phyloP scores from a whole-genome alignment of 345 rosid species.

The Gossypium ekmanianum region DNA sequence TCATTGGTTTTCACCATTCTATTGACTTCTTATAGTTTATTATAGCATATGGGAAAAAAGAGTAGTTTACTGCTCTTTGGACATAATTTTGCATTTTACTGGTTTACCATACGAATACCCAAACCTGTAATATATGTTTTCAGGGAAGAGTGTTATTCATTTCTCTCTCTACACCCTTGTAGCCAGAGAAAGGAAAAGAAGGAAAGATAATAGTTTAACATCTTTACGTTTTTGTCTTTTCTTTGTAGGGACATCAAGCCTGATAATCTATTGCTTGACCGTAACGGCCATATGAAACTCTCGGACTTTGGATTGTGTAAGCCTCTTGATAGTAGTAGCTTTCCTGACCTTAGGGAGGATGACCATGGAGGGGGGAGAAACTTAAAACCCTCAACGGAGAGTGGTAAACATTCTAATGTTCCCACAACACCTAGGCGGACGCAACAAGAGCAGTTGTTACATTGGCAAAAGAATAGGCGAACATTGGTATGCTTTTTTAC shows the following conservation, averaged over 20 bases:
- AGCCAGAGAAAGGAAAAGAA: not conserved
- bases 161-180: not conserved
- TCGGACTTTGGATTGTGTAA: conserved; percentile 72
- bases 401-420: conserved; percentile 36
- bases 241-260: conserved; percentile 64
- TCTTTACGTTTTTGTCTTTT: conserved; percentile 10
- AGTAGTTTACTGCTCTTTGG: not conserved
- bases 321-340: conserved; percentile 54
- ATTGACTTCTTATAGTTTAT: not conserved
- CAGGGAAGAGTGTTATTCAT: not conserved
- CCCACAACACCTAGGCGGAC: conserved; percentile 57
- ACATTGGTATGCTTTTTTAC: conserved; percentile 43
- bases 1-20: not conserved
- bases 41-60: not conserved
- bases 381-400: conserved; percentile 40
- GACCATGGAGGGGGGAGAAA: conserved; percentile 33
- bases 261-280: conserved; percentile 61
- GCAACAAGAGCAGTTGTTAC: conserved; percentile 63
- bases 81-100: not conserved
- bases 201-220: not conserved
- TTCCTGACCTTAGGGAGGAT: conserved; percentile 48
- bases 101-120: not conserved
- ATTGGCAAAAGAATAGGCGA: conserved; percentile 71
- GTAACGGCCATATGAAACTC: conserved; percentile 59
- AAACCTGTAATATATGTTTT: not conserved